phyloP scores from a whole-genome alignment of 1,284 basidiomycete species.

The Fomitopsis betulina region DNA sequence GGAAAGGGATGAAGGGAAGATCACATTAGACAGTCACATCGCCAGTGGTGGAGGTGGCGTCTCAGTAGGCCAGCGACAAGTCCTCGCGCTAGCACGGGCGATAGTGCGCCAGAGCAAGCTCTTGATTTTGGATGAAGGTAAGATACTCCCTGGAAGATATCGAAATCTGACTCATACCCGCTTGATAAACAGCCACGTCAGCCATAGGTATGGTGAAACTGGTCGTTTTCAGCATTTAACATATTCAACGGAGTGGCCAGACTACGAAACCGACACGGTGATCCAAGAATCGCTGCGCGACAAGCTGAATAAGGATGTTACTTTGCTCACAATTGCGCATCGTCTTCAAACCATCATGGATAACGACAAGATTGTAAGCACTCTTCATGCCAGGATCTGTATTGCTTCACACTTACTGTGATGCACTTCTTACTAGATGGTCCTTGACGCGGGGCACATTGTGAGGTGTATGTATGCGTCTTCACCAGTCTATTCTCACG shows the following conservation, averaged over 20 bases:
- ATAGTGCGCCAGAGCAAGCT: slow-evolving; percentile 30
- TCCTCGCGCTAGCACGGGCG: slow-evolving; percentile 31
- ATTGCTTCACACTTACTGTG: neutral
- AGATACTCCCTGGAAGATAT: neutral
- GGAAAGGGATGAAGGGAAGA: slow-evolving; percentile 19
- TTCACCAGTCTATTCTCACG: neutral
- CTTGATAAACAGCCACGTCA: slow-evolving; percentile 38
- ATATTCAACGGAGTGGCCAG: slow-evolving; percentile 1
- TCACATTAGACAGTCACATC: slow-evolving; percentile 32
- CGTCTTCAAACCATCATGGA: slow-evolving; percentile 67
- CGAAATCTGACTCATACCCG: neutral
- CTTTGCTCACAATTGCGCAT: slow-evolving; percentile 61
- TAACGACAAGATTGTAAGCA: slow-evolving; percentile 33
- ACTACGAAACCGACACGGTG: slow-evolving; percentile 18
- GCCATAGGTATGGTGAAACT: slow-evolving; percentile 36
- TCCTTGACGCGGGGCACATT: slow-evolving; percentile 32
- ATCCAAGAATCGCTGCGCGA: slow-evolving; percentile 43
- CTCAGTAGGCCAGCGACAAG: slow-evolving; percentile 29
- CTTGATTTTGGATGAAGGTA: slow-evolving; percentile 32
- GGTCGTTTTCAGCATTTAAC: neutral
- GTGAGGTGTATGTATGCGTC: slow-evolving; percentile 10
- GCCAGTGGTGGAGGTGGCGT: slow-evolving; percentile 38
- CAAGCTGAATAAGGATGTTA: slow-evolving; percentile 47
- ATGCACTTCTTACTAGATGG: slow-evolving; percentile 27
- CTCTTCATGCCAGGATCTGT: neutral